phyloP scores from a whole-genome alignment of 192 early-diverging fungal species.

The Mortierella antarctica region DNA sequence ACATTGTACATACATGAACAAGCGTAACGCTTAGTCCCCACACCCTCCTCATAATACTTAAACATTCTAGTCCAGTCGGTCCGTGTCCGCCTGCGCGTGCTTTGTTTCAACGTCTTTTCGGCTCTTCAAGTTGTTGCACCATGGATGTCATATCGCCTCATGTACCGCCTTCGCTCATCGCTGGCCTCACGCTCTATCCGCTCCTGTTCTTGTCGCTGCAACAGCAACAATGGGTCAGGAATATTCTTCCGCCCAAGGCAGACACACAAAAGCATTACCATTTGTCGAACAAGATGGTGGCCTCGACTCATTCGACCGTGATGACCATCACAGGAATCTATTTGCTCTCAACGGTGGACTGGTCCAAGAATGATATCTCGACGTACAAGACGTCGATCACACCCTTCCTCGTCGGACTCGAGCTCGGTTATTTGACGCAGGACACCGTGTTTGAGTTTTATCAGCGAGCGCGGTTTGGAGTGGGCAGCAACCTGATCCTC shows the following conservation, averaged over 20 bases:
- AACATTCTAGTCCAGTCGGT: no score
- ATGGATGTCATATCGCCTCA: constrained; percentile 37
- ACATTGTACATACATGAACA: no score
- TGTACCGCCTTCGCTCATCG: constrained; percentile 32
- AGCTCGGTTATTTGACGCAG: constrained; percentile 33
- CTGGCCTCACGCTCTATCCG: constrained; percentile 29
- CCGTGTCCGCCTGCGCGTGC: no score
- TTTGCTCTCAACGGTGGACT: constrained; percentile 26
- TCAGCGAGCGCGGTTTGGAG: constrained; percentile 15
- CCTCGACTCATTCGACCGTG: constrained; percentile 29
- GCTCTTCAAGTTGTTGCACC: neutral
- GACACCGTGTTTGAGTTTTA: constrained; percentile 37
- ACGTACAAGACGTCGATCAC: constrained; percentile 23
- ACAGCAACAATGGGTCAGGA: constrained; percentile 13
- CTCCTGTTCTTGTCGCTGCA: constrained; percentile 15
- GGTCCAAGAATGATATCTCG: constrained; percentile 32
- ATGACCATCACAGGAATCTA: constrained; percentile 21
- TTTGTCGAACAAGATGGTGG: constrained; percentile 31
- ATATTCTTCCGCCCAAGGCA: constrained; percentile 23
- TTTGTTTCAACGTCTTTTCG: neutral
- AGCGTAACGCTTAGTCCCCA: neutral
- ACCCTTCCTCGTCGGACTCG: constrained; percentile 39
- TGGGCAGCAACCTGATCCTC: constrained; percentile 30
- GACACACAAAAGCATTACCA: constrained; percentile 25
- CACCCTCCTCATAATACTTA: no score